Percentiles rank a stretch among this genome's conserved stretches.
phyloP scores from a whole-genome alignment of 2,329 filamentous ascomycete species.

The Colletotrichum sojae region DNA sequence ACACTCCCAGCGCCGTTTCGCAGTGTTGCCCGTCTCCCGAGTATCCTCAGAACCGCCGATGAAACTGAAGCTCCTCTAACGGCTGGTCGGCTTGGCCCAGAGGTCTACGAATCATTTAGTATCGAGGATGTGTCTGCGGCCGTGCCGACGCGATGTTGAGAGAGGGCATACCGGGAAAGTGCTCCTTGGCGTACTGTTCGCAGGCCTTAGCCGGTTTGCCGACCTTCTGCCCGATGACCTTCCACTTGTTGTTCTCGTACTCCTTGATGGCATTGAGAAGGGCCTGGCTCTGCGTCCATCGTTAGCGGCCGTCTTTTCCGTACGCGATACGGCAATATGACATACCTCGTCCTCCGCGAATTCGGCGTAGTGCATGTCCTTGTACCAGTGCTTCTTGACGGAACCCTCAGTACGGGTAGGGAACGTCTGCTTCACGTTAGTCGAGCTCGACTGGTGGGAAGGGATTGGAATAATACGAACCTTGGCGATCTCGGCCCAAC shows the following conservation, averaged over 20 bases:
- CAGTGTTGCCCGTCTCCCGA: conserved; percentile 39
- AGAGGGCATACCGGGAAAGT: conserved; percentile 74
- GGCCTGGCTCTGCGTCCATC: conserved; percentile 73
- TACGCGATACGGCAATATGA: conserved; percentile 43
- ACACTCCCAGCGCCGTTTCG: conserved; percentile 40
- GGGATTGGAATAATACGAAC: conserved; percentile 61
- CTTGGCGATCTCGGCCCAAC: conserved; percentile 99
- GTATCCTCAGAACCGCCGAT: conserved; percentile 41
- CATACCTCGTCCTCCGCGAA: conserved; percentile 96
- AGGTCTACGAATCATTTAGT: conserved; percentile 55
- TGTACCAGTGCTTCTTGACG: conserved; percentile 99
- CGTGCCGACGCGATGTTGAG: conserved; percentile 42
- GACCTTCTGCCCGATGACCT: conserved; percentile 95
- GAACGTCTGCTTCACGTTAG: conserved; percentile 75
- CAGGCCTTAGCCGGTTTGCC: conserved; percentile 94
- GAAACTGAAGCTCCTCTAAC: conserved; percentile 49
- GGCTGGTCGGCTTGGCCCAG: conserved; percentile 54
- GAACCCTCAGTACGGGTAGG: conserved; percentile 94
- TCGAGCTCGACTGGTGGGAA: not conserved
- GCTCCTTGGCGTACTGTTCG: conserved; percentile 93
- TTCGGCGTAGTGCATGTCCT: conserved; percentile 99
- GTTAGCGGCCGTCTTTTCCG: conserved; percentile 37
- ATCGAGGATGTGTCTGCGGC: conserved; percentile 43
- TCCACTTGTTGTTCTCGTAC: conserved; percentile 99
- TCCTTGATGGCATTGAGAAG: conserved; percentile 96